Evolutionary conservation across 352 stramenopile species (phyloP), one percentile per base, ranked within the genome.

Genomic region (Phytophthora nicotianae): DNA sequence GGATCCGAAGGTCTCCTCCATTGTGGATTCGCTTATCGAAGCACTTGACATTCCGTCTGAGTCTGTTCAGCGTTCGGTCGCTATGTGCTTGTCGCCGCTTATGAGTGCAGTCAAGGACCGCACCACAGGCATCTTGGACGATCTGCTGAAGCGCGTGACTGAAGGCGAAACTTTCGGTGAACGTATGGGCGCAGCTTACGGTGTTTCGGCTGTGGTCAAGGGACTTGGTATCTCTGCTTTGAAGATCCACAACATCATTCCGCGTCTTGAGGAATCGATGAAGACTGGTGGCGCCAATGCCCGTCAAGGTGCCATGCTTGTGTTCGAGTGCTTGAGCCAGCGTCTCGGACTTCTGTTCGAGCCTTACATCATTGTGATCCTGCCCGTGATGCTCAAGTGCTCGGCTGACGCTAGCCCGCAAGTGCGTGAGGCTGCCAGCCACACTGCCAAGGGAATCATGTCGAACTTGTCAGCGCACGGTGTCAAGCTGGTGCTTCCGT

Each of bases 401-500:
- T 99, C 99, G 66, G 96, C 93, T 38, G 97, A 99, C 56, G 84
- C 83, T 29, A 98, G 90, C 59, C 93, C 98, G 49, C 81, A 98
- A 65, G 98, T 99, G 14, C 90, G 98, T 35, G 88, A 98, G 42
- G 98, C 98, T 5, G 97, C 98, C 13, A 92, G 95, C 40, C 86
- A 95, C 38, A 98, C 97, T 9, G 93, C 95, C 3, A 96, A 97
- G 48, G 86, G 96, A 13, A 99, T 99, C 56, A 99, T 99, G 97
- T 88, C 84, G 35, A 99, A 99, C 54, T 81, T 99, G 33, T 99
- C 96, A 48, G 95, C 93, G 6, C 97, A 99, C 75, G 98, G 98
- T 55, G 97, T 99, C 20, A 99, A 99, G 77, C 79, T 99, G 7
- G 93, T 99, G 42, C 86, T 99, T 55, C 98, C 97, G 40, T 97